A percentile compares a stretch with the other conserved stretches of the same genome.
Conservation (phyloP, 2,329 filamentous ascomycete genomes). For the Cladosporium colombiae region DNA sequence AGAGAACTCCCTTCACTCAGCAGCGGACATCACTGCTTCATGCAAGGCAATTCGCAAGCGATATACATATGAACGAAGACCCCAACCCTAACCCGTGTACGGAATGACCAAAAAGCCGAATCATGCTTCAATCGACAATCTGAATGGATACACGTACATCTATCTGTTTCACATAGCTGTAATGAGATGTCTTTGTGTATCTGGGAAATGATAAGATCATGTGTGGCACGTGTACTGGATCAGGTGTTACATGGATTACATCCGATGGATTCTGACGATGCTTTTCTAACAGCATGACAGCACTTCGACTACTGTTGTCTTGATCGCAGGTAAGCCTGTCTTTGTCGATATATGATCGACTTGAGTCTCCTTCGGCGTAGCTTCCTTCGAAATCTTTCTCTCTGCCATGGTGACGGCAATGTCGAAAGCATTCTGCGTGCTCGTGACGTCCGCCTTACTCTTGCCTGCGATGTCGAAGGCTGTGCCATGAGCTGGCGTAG, state of each 20-base stretch:
- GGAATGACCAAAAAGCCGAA: too few relatives aligned
- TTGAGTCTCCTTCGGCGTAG: background rate
- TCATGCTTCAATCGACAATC: background rate
- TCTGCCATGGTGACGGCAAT: slow-evolving; percentile 23
- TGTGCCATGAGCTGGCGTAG: slow-evolving; percentile 24
- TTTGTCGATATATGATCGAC: background rate
- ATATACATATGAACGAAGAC: too few relatives aligned
- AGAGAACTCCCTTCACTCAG: too few relatives aligned
- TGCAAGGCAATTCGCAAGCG: background rate
- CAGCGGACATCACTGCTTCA: background rate
- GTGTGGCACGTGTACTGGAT: background rate
- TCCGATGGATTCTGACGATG: background rate
- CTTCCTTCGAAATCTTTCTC: slow-evolving; percentile 6
- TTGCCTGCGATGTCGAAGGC: slow-evolving; percentile 24
- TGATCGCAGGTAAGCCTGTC: background rate
- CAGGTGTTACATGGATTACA: background rate
- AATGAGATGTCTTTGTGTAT: background rate
- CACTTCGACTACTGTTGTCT: slow-evolving; percentile 1
- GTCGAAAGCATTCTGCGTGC: slow-evolving; percentile 24
- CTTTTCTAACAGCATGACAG: slow-evolving; percentile 5
- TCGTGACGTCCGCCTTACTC: slow-evolving; percentile 21
- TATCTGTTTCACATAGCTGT: background rate
- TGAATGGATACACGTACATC: background rate
- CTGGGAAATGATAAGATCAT: background rate
- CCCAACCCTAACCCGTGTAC: background rate